phyloP scores from a whole-genome alignment of 2,329 filamentous ascomycete species.

The Cladosporium sp. region DNA sequence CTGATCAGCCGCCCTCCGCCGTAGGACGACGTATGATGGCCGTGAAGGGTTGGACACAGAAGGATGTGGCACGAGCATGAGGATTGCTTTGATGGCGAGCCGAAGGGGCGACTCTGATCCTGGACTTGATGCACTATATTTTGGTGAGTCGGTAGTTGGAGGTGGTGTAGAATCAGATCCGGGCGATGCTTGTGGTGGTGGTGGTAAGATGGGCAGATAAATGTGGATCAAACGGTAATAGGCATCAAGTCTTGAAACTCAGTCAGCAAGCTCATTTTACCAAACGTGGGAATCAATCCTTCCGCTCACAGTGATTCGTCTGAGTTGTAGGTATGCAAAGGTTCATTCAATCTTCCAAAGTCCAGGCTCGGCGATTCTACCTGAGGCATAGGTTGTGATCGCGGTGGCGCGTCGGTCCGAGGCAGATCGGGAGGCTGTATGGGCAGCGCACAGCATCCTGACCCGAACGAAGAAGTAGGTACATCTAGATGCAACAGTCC shows the following conservation, averaged over 20 bases:
- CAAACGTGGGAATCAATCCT: background rate
- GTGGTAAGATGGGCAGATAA: constrained; percentile 46
- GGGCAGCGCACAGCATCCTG: constrained; percentile 1
- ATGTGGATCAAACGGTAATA: constrained; percentile 50
- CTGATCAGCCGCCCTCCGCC: constrained; percentile 45
- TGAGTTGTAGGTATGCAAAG: background rate
- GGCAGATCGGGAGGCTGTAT: background rate
- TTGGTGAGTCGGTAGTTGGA: background rate
- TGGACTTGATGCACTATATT: background rate
- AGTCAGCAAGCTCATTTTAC: background rate
- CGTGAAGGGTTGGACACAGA: constrained; percentile 33
- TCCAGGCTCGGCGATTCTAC: background rate
- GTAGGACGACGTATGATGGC: constrained; percentile 38
- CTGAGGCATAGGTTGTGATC: background rate
- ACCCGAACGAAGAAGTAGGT: background rate
- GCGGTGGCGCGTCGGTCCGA: background rate
- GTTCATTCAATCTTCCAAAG: background rate
- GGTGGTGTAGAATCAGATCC: constrained; percentile 26
- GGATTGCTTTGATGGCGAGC: constrained; percentile 44
- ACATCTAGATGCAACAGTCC: constrained; percentile 1
- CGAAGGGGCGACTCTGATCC: constrained; percentile 35
- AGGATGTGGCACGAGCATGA: constrained; percentile 44
- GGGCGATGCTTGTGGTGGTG: constrained; percentile 29
- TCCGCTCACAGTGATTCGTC: background rate
- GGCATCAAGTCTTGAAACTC: constrained; percentile 38